These are phyloP conservation scores for Streptanthus diversifolius DNA, from an alignment of 345 rosid species.

Conservation along the genomic window DNA sequence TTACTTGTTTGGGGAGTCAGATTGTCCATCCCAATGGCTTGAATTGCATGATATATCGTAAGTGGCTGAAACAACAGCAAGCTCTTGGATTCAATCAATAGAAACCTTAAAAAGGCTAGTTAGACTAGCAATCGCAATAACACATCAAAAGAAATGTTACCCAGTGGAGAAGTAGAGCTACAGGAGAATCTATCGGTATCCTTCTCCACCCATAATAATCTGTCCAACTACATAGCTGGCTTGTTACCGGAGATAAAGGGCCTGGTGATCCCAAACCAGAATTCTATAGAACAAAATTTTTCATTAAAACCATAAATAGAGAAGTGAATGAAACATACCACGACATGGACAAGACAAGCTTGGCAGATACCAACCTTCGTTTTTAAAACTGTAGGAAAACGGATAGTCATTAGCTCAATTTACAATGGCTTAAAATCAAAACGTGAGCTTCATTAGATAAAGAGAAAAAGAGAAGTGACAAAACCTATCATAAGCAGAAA, in stretches of 20 bases:
- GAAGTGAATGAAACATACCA: constrained; percentile 41
- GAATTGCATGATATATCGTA: constrained; percentile 61
- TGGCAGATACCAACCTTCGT: constrained; percentile 59
- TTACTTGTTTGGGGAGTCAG: constrained; percentile 32
- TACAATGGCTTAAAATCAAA: neutral
- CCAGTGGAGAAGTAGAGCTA: constrained; percentile 89
- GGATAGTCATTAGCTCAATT: neutral
- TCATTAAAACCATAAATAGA: neutral
- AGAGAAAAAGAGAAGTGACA: neutral
- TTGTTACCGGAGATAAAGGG: constrained; percentile 42
- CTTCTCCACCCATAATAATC: constrained; percentile 80
- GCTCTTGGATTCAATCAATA: neutral
- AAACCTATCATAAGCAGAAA: constrained; percentile 42
- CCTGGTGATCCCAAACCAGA: constrained; percentile 40
- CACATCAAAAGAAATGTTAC: constrained; percentile 39
- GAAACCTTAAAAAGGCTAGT: neutral
- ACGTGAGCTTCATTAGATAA: neutral
- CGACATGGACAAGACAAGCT: constrained; percentile 64
- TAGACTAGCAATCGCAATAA: neutral
- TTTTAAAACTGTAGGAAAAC: constrained; percentile 34
- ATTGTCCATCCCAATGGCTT: constrained; percentile 45
- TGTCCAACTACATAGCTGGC: constrained; percentile 47
- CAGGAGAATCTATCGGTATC: constrained; percentile 75
- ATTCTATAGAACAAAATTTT: constrained; percentile 6
- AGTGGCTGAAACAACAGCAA: constrained; percentile 63